Evolutionary conservation across 306 rosid species (phyloP), one percentile per base, ranked within the genome.

Genomic region (Neltuma alba): DNA sequence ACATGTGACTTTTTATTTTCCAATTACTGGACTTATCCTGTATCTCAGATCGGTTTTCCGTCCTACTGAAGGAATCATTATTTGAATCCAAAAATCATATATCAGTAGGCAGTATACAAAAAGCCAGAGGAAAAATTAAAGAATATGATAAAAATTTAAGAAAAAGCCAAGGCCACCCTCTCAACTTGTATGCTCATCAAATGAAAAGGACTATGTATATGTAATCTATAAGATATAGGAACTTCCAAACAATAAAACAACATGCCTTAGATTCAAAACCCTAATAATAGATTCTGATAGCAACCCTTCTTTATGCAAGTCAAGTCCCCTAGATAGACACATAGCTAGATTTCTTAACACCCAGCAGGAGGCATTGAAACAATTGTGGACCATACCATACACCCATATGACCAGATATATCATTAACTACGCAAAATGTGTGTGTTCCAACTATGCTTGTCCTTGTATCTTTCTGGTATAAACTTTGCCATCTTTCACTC

Each of bases 281-380:
- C 86, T 85, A 87, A 86, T 76, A 84, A 85, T 85, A 88, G 88
- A 83, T 86, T 72, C 45, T 84, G 97, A 92, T 79, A 84, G 94
- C 86, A 83, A 89, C 92, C 85, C 76, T 82, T 83, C 91, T 61
- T 82, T 84, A 82, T 74, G 82, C 89, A 85, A 86, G 86, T 87
- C 79, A 83, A 80, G 85, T 80, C 88, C 86, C 81, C 78, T 77
- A 87, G 85, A 83, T 83, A 58, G 7, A 30, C 3, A 76, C 78
- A 25, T 25, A 57, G 63, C 18, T 25, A 25, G 33, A 66, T 66
- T 66, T 66, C 12, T 81, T 80, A 42, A 80, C 87, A 80, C 83
- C 86, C 60, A 58, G 71, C 76, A 70, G 85, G 89, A 71, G 82
- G 85, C 79, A 79, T 40, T 76, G 78, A 67, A 83, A 62, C 85